Conservation (phyloP, 164 flowering plant species). For the Tetracentron sinense region DNA sequence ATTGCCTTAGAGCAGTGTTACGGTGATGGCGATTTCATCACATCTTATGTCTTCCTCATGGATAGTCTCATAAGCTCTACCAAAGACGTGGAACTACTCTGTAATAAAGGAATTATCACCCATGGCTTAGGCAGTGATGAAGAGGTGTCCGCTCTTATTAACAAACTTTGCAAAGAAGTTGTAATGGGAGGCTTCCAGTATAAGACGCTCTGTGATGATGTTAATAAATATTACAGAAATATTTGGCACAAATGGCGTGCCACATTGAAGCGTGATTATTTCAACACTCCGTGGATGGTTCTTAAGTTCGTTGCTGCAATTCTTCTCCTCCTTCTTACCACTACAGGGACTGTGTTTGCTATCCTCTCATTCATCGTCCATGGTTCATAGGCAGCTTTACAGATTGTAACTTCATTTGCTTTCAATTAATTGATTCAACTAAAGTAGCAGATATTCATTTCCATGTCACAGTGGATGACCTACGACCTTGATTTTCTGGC, state of each 20-base stretch:
- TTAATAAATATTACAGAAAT: constrained; percentile 12
- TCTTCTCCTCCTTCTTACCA: constrained; percentile 18
- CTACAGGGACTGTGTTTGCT: constrained; percentile 13
- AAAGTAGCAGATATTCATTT: too few relatives aligned
- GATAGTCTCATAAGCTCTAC: constrained; percentile 15
- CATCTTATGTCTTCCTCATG: too few relatives aligned
- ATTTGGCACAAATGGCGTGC: constrained; percentile 1
- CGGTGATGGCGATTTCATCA: neutral
- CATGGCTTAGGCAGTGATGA: constrained; percentile 5
- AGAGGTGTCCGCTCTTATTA: constrained; percentile 16
- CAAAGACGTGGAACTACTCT: constrained; percentile 19
- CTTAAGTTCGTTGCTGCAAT: constrained; percentile 9
- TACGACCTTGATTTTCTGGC: too few relatives aligned
- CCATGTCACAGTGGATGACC: too few relatives aligned
- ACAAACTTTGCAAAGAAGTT: constrained; percentile 9
- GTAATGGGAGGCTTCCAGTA: too few relatives aligned
- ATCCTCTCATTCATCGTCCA: constrained; percentile 14
- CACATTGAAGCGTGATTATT: constrained; percentile 5
- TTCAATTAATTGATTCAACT: too few relatives aligned
- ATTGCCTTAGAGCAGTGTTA: too few relatives aligned
- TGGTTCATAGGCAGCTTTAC: too few relatives aligned
- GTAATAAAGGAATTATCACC: constrained; percentile 5
- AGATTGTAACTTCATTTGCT: too few relatives aligned
- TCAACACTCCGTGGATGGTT: neutral
- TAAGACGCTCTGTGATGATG: constrained; percentile 5